A percentile compares a stretch with the other conserved stretches of the same genome.
Evolutionary conservation across 257 asterid species (phyloP).

Genomic region (Solanum gracilifrons): DNA sequence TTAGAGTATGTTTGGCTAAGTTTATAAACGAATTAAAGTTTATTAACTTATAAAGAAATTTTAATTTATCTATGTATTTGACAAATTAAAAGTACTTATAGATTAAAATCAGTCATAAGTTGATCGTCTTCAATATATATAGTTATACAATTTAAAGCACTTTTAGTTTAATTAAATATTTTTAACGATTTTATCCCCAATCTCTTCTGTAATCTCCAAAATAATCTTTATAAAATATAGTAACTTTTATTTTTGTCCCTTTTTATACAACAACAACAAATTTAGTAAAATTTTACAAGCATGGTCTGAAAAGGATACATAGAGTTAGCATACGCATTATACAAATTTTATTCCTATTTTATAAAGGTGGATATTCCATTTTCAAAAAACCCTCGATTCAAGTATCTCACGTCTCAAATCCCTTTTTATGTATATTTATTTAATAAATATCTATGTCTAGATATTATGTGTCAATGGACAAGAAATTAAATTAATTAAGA

Average conservation of each 20-base stretch:
- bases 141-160: not conserved
- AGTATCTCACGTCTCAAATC: not conserved
- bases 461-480: not conserved
- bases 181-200: not conserved
- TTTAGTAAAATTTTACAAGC: not conserved
- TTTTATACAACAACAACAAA: not conserved
- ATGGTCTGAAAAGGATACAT: not conserved
- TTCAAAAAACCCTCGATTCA: not conserved
- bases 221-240: not conserved
- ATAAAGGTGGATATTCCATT: fast-evolving
- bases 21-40: not conserved
- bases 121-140: not conserved
- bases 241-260: not conserved
- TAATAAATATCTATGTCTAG: not conserved
- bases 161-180: not conserved
- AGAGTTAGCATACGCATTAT: not conserved
- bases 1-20: not conserved
- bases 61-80: not conserved
- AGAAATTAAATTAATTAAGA: not conserved
- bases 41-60: not conserved
- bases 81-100: not conserved
- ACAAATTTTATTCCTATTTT: fast-evolving
- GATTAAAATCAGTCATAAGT: not conserved
- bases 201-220: not conserved
- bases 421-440: not conserved